These are phyloP conservation scores for Fusarium decemcellulare DNA, from an alignment of 2,329 filamentous ascomycete species.

Conservation along the genomic window DNA sequence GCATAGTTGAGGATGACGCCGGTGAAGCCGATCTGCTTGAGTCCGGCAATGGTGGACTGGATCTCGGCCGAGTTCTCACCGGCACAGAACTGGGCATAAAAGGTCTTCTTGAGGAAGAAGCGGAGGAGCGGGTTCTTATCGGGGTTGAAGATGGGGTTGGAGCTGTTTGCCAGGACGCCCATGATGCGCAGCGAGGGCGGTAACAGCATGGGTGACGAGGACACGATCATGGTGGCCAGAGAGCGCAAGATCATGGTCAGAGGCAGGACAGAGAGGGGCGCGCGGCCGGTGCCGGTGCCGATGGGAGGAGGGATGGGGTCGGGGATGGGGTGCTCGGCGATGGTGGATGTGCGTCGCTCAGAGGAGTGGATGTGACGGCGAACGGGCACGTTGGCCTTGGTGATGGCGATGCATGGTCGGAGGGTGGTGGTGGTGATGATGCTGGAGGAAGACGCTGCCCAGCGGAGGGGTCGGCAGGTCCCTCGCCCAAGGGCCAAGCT, in stretches of 20 bases:
- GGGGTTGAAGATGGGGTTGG: slow-evolving; percentile 76
- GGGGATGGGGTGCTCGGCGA: slow-evolving; percentile 51
- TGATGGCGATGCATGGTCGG: slow-evolving; percentile 40
- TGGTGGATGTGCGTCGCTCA: slow-evolving; percentile 53
- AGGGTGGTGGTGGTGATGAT: slow-evolving; percentile 35
- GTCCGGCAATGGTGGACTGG: slow-evolving; percentile 70
- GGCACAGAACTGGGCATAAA: slow-evolving; percentile 93
- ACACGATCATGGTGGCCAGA: slow-evolving; percentile 77
- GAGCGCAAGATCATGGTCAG: slow-evolving; percentile 77
- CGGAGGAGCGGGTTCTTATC: slow-evolving; percentile 82
- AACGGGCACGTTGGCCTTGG: slow-evolving; percentile 27
- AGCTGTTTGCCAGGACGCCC: slow-evolving; percentile 77
- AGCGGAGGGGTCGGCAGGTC: slow-evolving; percentile 44
- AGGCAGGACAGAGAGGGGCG: slow-evolving; percentile 77
- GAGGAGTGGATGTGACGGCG: slow-evolving; percentile 55
- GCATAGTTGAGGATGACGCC: slow-evolving; percentile 91
- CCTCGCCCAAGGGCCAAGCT: slow-evolving; percentile 46
- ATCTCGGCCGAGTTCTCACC: slow-evolving; percentile 82
- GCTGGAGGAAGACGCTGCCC: slow-evolving; percentile 37
- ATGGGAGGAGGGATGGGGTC: slow-evolving; percentile 47
- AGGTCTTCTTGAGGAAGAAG: slow-evolving; percentile 81
- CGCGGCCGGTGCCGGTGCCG: slow-evolving; percentile 47
- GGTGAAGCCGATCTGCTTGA: slow-evolving; percentile 83
- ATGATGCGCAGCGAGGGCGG: slow-evolving; percentile 78
- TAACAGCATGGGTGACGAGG: slow-evolving; percentile 79